These are phyloP conservation scores for Quercus robur DNA, from an alignment of 306 rosid species.

Conservation along the genomic window DNA sequence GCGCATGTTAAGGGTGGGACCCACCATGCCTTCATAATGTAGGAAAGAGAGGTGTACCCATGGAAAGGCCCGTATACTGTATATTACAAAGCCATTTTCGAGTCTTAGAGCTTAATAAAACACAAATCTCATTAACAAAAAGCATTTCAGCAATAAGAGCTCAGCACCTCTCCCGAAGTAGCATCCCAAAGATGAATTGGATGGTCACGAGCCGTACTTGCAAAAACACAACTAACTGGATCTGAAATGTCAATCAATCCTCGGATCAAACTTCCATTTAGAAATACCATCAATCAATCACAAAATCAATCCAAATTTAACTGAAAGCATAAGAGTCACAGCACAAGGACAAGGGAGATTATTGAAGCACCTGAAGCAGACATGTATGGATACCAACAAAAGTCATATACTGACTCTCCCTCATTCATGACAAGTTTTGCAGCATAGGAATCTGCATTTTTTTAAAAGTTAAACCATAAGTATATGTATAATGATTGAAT, in stretches of 20 bases:
- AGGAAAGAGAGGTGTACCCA: neutral
- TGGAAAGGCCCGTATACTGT: neutral
- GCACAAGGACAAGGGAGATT: neutral
- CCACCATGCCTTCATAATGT: neutral
- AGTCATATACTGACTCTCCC: constrained; percentile 92
- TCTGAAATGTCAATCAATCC: constrained; percentile 49
- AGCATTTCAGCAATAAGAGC: neutral
- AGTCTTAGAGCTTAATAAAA: neutral
- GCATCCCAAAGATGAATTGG: constrained; percentile 99
- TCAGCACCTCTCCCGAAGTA: constrained; percentile 72
- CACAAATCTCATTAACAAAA: neutral
- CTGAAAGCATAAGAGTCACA: neutral
- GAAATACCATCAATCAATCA: neutral
- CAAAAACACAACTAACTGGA: constrained; percentile 78
- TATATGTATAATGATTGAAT: neutral
- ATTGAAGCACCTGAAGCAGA: constrained; percentile 72
- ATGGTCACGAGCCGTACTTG: constrained; percentile 84
- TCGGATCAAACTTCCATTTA: constrained; percentile 20
- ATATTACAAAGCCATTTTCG: neutral
- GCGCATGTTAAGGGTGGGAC: neutral
- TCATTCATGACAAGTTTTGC: constrained; percentile 64
- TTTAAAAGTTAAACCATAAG: constrained; percentile 6
- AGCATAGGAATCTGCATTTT: constrained; percentile 63
- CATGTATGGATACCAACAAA: constrained; percentile 98
- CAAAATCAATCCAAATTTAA: neutral